These are phyloP conservation scores for Platanus orientalis DNA, from an alignment of 164 flowering plant species.

Conservation along the genomic window DNA sequence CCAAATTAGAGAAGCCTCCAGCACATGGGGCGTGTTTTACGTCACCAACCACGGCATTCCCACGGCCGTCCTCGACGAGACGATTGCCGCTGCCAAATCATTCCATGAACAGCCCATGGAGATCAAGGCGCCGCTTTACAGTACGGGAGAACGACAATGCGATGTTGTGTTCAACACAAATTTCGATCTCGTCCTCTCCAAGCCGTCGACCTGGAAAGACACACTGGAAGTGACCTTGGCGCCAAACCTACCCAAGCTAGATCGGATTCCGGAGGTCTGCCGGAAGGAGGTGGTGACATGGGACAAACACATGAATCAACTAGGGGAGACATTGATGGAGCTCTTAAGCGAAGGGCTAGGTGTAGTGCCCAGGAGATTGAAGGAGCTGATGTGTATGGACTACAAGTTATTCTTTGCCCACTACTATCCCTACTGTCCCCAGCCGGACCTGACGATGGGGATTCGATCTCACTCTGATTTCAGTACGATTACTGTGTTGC, in stretches of 20 bases:
- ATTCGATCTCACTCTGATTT: constrained; percentile 55
- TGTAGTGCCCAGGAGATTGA: constrained; percentile 28
- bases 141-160: constrained; percentile 22
- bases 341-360: constrained; percentile 60
- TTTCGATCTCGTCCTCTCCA: constrained; percentile 36
- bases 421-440: constrained; percentile 68
- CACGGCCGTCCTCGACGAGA: constrained; percentile 14
- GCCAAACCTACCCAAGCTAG: constrained; percentile 16
- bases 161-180: constrained; percentile 32
- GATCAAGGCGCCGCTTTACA: constrained; percentile 28
- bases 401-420: constrained; percentile 42
- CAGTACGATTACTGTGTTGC: constrained; percentile 52
- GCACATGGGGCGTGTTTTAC: constrained; percentile 49
- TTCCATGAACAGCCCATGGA: constrained; percentile 48
- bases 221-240: constrained; percentile 35
- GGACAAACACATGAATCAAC: constrained; percentile 20
- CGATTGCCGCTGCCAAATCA: constrained; percentile 22
- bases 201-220: constrained; percentile 64
- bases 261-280: constrained; percentile 38
- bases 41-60: constrained; percentile 47
- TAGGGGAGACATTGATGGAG: constrained; percentile 45
- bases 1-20: constrained; percentile 30
- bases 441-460: constrained; percentile 71
- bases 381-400: constrained; percentile 37
- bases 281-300: constrained; percentile 41